These are phyloP conservation scores for Xylaria sp. DNA, from an alignment of 2,329 filamentous ascomycete genomes.

Conservation along the genomic window DNA sequence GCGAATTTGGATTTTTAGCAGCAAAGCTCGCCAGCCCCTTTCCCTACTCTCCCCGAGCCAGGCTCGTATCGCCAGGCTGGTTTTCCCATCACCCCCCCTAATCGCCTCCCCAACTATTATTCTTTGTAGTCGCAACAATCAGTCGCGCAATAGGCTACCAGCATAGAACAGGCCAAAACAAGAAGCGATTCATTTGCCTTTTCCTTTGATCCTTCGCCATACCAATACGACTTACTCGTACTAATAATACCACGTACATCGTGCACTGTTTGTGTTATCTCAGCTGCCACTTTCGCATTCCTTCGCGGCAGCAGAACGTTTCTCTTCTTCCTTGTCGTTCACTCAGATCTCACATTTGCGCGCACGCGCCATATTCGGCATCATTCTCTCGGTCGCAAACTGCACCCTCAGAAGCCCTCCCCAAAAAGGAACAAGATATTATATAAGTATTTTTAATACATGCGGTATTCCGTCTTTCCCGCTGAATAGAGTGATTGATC, in stretches of 20 bases:
- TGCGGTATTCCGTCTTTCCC: conserved; percentile 36
- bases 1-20: conserved; percentile 33
- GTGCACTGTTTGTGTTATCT: conserved; percentile 41
- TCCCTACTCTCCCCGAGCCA: conserved; percentile 24
- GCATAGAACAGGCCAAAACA: conserved; percentile 20
- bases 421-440: conserved; percentile 18
- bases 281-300: conserved; percentile 48
- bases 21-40: conserved; percentile 30
- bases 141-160: conserved; percentile 26
- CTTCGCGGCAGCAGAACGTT: conserved; percentile 45
- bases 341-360: conserved; percentile 27
- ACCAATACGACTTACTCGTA: conserved; percentile 25
- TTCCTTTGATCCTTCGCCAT: conserved; percentile 29
- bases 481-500: conserved; percentile 39
- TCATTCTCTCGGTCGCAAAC: conserved; percentile 33
- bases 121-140: conserved; percentile 36
- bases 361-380: conserved; percentile 28
- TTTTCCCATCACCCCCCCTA: conserved; percentile 2
- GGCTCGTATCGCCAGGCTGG: conserved; percentile 16
- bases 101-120: conserved; percentile 15
- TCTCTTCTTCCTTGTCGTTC: conserved; percentile 36
- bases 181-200: conserved; percentile 30
- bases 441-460: conserved; percentile 40
- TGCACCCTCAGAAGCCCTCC: conserved; percentile 17
- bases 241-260: conserved; percentile 41